A percentile compares a stretch with the other conserved stretches of the same genome.
Evolutionary conservation across 192 early-diverging fungal genomes (phyloP).

Genomic region (Fimicolochytrium jonesii): DNA sequence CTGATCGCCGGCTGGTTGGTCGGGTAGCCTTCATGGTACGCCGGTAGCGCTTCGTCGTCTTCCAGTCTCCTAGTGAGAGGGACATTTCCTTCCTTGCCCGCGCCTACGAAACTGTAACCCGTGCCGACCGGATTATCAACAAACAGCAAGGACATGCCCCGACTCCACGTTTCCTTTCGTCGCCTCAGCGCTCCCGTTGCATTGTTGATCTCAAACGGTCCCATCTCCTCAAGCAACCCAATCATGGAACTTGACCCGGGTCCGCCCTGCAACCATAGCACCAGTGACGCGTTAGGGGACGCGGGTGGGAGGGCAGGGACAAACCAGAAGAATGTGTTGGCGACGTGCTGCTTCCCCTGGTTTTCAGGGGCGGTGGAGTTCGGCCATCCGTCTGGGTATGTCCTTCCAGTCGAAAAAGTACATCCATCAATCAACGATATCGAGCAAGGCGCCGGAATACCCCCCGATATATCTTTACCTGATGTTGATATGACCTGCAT

Average conservation of each 20-base stretch:
- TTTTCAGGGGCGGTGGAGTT: not conserved
- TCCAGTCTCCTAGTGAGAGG: not conserved
- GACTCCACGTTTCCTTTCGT: constrained; percentile 58
- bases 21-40: constrained; percentile 54
- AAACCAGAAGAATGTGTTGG: constrained; percentile 64
- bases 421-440: too few species aligned
- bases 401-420: too few species aligned
- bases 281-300: constrained; percentile 57
- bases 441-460: too few species aligned
- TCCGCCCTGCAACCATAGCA: constrained; percentile 81
- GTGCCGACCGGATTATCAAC: constrained; percentile 84
- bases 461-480: too few species aligned
- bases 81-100: not conserved
- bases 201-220: constrained; percentile 60
- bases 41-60: constrained; percentile 5
- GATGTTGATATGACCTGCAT: constrained; percentile 1
- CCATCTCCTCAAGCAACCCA: constrained; percentile 69
- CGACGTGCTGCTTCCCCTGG: not conserved
- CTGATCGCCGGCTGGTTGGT: constrained; percentile 65
- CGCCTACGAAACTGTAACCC: constrained; percentile 44
- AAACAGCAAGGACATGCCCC: constrained; percentile 68
- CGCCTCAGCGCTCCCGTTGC: constrained; percentile 46
- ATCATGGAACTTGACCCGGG: constrained; percentile 80
- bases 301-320: constrained; percentile 67
- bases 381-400: not conserved